phyloP scores from a whole-genome alignment of 164 flowering plant genomes.

The Magnolia changhungtana region DNA sequence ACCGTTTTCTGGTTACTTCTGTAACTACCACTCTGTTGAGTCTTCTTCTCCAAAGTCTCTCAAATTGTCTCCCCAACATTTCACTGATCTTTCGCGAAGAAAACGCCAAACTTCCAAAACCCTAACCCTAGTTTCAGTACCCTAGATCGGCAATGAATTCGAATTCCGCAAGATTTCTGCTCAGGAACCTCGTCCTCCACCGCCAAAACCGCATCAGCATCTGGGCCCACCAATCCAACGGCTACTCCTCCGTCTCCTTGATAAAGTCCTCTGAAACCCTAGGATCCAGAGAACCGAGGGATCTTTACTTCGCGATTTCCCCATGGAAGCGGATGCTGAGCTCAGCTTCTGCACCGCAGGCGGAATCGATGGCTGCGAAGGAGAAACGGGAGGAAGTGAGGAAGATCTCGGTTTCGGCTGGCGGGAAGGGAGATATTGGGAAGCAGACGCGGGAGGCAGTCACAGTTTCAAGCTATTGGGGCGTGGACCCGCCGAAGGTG shows the following conservation, averaged over 20 bases:
- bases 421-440: conserved; percentile 8
- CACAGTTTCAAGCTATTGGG: conserved; percentile 71
- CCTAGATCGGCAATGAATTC: conserved; percentile 16
- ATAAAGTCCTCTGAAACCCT: conserved; percentile 6
- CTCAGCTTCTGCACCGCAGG: conserved; percentile 12
- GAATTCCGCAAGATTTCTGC: conserved; percentile 11
- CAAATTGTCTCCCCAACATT: too few relatives aligned
- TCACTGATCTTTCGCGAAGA: too few relatives aligned
- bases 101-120: not conserved
- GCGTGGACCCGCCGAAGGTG: conserved; percentile 45
- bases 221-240: not conserved
- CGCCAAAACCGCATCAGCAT: not conserved
- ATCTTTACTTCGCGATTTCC: not conserved
- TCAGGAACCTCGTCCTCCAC: conserved; percentile 9
- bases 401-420: conserved; percentile 9
- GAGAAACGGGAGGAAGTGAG: conserved; percentile 2
- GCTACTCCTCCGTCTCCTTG: not conserved
- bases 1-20: too few relatives aligned
- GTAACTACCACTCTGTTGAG: too few relatives aligned
- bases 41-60: too few relatives aligned
- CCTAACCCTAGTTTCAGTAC: not conserved
- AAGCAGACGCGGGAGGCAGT: conserved; percentile 11
- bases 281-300: not conserved
- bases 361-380: conserved; percentile 15
- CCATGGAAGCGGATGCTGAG: conserved; percentile 28